Base-by-base conservation (phyloP, 495 filamentous ascomycete species). In the Corynascus novoguineensis region DNA sequence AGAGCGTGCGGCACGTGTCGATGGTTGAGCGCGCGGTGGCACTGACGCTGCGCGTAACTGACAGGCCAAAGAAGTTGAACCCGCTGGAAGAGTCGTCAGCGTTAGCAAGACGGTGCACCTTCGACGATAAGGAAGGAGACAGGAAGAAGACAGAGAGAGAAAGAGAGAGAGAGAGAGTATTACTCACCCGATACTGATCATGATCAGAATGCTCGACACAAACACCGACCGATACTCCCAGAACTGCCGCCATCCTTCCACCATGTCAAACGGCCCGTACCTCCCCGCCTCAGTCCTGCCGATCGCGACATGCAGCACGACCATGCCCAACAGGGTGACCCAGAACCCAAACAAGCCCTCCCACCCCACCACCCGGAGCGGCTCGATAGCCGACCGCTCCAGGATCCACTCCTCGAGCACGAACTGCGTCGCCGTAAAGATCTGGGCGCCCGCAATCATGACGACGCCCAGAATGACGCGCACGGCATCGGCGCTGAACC, bases 11-110 rank as follows among this genome's bases (percentile, higher is more conserved):
- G 76, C 91, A 97, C 1, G 95, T 98, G 68, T 98, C 93, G 62
- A 98, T 97, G 12, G 91, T 96, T 54, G 89, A 95, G 48, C 93
- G 85, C 0, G 92, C 87, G 0, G 93, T 98, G 21, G 93, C 93
- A 41, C 85, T 89, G 50, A 98, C 90, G 60, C 73, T 83, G 35
- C 89, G 83, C 3, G 93, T 98, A 8, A 98, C 92, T 5, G 85
- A 88, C 15, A 98, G 83, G 29, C 93, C 93, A 72, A 98, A 98
- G 78, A 92, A 97, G 75, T 98, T 98, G 83, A 97, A 98, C 50
- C 92, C 90, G 35, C 91, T 92, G 63, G 38, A 0, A 31, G 4
- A 0, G 29, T 45, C 31, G 54, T 42, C 7, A 5, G 29, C 12
- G 53, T 55, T 62, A 61, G 53, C 34, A 53, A 53, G n/a, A n/a